These are phyloP conservation scores for Acanthamoeba lenticulata DNA, from an alignment of 208 protist genomes.

Conservation along the genomic window DNA sequence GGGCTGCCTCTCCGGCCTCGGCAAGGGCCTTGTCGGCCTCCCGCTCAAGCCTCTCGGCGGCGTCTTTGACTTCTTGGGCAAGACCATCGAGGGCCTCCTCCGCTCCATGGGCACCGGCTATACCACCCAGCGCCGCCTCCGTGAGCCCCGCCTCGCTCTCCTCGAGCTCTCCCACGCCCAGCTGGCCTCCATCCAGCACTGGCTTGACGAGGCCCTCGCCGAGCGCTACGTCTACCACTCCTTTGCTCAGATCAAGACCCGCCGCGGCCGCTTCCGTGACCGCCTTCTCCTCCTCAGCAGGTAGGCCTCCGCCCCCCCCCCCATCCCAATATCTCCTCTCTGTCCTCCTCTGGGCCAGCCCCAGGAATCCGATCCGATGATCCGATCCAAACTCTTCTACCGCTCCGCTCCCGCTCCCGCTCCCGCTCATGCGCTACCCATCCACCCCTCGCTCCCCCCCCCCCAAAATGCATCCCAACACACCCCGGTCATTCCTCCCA, in stretches of 20 bases:
- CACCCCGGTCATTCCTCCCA: no score
- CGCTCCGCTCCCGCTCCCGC: no score
- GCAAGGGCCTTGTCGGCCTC: neutral
- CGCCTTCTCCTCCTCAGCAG: neutral
- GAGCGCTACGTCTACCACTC: constrained; percentile 3
- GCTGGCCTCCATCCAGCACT: neutral
- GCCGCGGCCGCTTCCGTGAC: constrained; percentile 27
- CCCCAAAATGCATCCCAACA: no score
- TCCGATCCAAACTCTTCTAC: no score
- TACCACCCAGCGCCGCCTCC: constrained; percentile 3
- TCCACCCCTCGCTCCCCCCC: no score
- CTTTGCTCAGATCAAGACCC: constrained; percentile 27
- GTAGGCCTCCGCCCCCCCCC: neutral
- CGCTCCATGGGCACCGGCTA: constrained; percentile 31
- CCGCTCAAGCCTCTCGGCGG: constrained; percentile 13
- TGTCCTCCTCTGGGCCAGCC: no score
- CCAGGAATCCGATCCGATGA: no score
- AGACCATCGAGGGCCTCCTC: constrained; percentile 27
- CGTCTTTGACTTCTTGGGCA: constrained; percentile 26
- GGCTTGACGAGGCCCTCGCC: neutral
- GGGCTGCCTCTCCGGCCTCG: neutral
- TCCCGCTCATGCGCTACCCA: no score
- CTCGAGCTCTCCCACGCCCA: constrained; percentile 19
- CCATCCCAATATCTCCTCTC: neutral
- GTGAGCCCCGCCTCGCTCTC: neutral